Evolutionary conservation across 2,329 filamentous ascomycete genomes (phyloP), one percentile per base, ranked within the genome.

Genomic region (Aureobasidium lini): DNA sequence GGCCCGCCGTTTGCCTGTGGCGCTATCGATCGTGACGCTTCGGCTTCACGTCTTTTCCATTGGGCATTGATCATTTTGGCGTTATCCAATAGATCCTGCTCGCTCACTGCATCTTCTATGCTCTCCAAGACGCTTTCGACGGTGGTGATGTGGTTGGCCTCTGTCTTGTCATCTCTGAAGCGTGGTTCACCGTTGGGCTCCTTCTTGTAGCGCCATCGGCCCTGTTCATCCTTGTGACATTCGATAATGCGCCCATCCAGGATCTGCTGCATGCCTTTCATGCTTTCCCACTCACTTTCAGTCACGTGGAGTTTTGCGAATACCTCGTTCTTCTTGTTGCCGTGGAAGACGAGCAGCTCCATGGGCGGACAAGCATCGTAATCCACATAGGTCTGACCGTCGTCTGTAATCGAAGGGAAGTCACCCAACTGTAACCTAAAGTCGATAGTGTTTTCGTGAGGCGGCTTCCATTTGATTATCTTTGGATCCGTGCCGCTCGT

Each of bases 381-480:
- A 74, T 97, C 91, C 50, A 81, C 70, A 66, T 79, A 81, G 37
- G 82, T 73, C 16, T 85, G 86, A 16, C 89, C 86, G 36, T 84
- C 82, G 47, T 83, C 82, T 66, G 94, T 88, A 15, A 32, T 37
- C 7, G 79, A 69, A 0, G 88, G 88, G 68, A 96, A 97, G 11
- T 82, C 79, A 57, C 73, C 76, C 44, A 99, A 81, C 54, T 83
- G 83, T 66, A 97, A 81, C 43, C 88, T 83, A 72, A 96, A 96
- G 72, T 99, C 94, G 66, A 99, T 85, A 0, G 91, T 95, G 76
- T 99, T 99, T 72, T 99, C 94, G 64, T 89, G 81, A 4, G 90
- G 90, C 0, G 93, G 91, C 75, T 99, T 99, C 94, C 94, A 99
- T 73, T 99, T 99, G 40, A 99, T 79, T 63, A 96, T 99, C 71